Percentiles rank a stretch among this genome's conserved stretches.
Conservation (phyloP, 2,329 filamentous ascomycete genomes). For the Didymella glomerata region DNA sequence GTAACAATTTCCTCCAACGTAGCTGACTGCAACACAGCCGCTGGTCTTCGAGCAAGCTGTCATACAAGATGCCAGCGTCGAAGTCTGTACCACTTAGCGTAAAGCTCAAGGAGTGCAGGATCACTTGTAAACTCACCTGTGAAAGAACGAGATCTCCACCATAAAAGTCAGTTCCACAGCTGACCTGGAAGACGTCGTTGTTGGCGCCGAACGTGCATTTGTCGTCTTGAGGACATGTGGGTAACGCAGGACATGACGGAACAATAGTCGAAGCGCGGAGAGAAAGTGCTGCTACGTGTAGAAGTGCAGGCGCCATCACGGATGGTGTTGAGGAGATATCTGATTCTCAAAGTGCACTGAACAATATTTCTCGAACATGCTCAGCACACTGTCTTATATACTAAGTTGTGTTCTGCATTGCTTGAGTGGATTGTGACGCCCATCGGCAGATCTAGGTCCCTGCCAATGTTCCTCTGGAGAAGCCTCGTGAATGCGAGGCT, state of each 20-base stretch:
- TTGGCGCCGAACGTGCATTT: not conserved
- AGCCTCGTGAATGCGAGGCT: too few relatives aligned
- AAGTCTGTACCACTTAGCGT: not conserved
- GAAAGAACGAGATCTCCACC: not conserved
- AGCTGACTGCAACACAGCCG: conserved; percentile 8
- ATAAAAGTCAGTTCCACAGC: conserved; percentile 7
- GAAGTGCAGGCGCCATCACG: too few relatives aligned
- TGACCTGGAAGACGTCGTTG: not conserved
- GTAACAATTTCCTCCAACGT: conserved; percentile 10
- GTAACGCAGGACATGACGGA: conserved; percentile 1
- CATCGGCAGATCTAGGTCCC: too few relatives aligned
- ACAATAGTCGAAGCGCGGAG: too few relatives aligned
- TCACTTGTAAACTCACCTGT: not conserved
- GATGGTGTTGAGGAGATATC: too few relatives aligned
- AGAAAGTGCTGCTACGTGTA: too few relatives aligned
- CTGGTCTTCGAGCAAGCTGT: not conserved
- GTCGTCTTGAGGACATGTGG: conserved; percentile 1
- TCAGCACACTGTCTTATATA: too few relatives aligned
- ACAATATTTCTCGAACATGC: too few relatives aligned
- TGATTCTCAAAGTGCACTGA: too few relatives aligned
- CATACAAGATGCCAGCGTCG: conserved; percentile 5
- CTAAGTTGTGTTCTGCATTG: too few relatives aligned
- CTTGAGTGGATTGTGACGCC: too few relatives aligned
- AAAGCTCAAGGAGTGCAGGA: not conserved
- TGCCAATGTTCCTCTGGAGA: too few relatives aligned